Percentiles rank a stretch among this genome's conserved stretches.
Conservation (phyloP, 2,329 filamentous ascomycete genomes). For the Chaetoscypha palmicola region DNA sequence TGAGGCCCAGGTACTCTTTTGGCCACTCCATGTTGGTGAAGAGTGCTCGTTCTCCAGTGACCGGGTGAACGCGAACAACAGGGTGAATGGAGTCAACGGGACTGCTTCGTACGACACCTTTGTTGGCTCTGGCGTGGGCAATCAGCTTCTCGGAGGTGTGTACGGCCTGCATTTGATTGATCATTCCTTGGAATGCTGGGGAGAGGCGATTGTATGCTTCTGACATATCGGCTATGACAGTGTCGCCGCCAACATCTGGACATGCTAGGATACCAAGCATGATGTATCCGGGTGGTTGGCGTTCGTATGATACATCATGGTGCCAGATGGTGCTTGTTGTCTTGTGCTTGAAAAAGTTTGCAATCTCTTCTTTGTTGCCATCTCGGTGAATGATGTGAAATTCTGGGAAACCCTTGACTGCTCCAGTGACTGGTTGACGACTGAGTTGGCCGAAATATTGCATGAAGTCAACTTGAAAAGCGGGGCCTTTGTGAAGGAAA, state of each 20-base stretch:
- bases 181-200: slow-evolving; percentile 30
- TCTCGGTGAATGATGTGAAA: slow-evolving; percentile 63
- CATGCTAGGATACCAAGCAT: slow-evolving; percentile 47
- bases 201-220: slow-evolving; percentile 48
- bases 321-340: slow-evolving; percentile 60
- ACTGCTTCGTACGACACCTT: slow-evolving; percentile 56
- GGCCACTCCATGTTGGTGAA: slow-evolving; percentile 67
- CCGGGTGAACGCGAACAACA: slow-evolving; percentile 62
- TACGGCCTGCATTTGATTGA: slow-evolving; percentile 56
- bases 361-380: slow-evolving; percentile 49
- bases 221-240: slow-evolving; percentile 64
- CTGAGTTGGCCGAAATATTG: slow-evolving; percentile 59
- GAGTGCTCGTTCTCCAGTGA: slow-evolving; percentile 64
- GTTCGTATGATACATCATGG: slow-evolving; percentile 63
- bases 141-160: slow-evolving; percentile 51
- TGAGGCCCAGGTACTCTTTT: slow-evolving; percentile 58
- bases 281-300: slow-evolving; percentile 62
- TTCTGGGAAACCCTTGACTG: slow-evolving; percentile 49
- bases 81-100: slow-evolving; percentile 60
- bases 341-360: slow-evolving; percentile 59
- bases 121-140: slow-evolving; percentile 45
- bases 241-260: slow-evolving; percentile 58
- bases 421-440: slow-evolving; percentile 62
- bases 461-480: slow-evolving; percentile 55
- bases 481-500: slow-evolving; percentile 47